Evolutionary conservation across 768 basidiomycete genomes (phyloP).

Genomic region (Termitomyces sp.): DNA sequence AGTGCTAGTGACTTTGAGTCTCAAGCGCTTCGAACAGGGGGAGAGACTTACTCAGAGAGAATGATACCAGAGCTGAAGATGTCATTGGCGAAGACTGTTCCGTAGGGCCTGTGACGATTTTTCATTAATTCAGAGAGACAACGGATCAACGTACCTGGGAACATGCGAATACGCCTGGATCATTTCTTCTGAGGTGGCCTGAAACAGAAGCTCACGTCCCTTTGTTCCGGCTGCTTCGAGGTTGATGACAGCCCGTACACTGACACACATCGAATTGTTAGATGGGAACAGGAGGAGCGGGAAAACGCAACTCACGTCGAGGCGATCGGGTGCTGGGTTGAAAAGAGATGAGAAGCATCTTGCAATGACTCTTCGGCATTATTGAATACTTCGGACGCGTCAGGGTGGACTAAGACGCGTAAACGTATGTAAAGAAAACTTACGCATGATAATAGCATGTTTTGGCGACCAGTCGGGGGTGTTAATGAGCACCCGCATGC

Average conservation of each 20-base stretch:
- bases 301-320: conserved; percentile 47
- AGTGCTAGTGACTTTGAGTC: conserved; percentile 50
- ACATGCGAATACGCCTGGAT: conserved; percentile 85
- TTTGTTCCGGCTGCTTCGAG: conserved; percentile 90
- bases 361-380: conserved; percentile 94
- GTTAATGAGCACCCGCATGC: conserved; percentile 69
- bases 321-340: conserved; percentile 80
- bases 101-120: conserved; percentile 61
- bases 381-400: conserved; percentile 70
- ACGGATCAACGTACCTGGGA: conserved; percentile 47
- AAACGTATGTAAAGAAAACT: conserved; percentile 25
- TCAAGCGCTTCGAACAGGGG: not conserved
- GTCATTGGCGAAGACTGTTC: conserved; percentile 87
- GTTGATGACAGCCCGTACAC: conserved; percentile 84
- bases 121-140: not conserved
- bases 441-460: conserved; percentile 80
- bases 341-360: conserved; percentile 91
- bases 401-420: not conserved
- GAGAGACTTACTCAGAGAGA: conserved; percentile 70
- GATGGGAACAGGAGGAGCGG: not conserved
- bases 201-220: conserved; percentile 89
- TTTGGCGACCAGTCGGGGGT: conserved; percentile 70
- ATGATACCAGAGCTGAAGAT: conserved; percentile 90
- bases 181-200: conserved; percentile 95
- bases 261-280: conserved; percentile 22